Evolutionary conservation across 1,284 basidiomycete genomes (phyloP).

Genomic region (Schizophyllum commune): DNA sequence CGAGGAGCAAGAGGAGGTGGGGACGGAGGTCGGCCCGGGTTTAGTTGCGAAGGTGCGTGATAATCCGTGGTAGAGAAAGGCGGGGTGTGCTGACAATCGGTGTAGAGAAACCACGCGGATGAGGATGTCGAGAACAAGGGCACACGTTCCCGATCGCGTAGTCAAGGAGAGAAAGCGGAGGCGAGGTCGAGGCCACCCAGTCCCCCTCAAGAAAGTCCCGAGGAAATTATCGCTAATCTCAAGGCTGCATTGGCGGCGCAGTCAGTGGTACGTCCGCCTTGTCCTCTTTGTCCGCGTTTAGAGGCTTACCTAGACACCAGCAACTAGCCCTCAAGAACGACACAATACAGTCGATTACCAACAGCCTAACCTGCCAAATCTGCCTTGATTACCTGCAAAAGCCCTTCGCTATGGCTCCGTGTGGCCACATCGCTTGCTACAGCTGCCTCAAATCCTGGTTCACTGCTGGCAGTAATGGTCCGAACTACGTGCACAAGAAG

Average conservation of each 20-base stretch:
- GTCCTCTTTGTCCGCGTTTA: not conserved
- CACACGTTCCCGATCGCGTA: not conserved
- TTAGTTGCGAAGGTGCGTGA: not conserved
- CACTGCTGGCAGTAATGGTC: constrained; percentile 28
- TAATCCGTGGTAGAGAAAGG: not conserved
- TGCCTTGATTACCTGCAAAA: constrained; percentile 65
- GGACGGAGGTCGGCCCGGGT: not conserved
- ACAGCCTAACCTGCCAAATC: constrained; percentile 55
- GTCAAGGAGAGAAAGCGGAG: not conserved
- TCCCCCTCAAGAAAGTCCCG: constrained; percentile 1
- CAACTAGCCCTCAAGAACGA: constrained; percentile 42
- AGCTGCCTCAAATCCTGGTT: constrained; percentile 71
- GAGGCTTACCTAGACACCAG: constrained; percentile 16
- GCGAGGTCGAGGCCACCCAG: not conserved
- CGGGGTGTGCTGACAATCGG: not conserved
- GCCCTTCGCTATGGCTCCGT: constrained; percentile 64
- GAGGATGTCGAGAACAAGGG: not conserved
- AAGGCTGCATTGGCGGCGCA: constrained; percentile 7
- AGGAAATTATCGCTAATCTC: constrained; percentile 1
- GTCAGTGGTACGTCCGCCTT: constrained; percentile 5
- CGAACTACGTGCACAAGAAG: constrained; percentile 22
- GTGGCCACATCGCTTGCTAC: constrained; percentile 68
- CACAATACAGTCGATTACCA: constrained; percentile 33
- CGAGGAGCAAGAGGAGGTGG: not conserved
- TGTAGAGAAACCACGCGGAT: not conserved